Conservation (phyloP, 495 filamentous ascomycete genomes). For the Pseudomonodictys pantanalensis region DNA sequence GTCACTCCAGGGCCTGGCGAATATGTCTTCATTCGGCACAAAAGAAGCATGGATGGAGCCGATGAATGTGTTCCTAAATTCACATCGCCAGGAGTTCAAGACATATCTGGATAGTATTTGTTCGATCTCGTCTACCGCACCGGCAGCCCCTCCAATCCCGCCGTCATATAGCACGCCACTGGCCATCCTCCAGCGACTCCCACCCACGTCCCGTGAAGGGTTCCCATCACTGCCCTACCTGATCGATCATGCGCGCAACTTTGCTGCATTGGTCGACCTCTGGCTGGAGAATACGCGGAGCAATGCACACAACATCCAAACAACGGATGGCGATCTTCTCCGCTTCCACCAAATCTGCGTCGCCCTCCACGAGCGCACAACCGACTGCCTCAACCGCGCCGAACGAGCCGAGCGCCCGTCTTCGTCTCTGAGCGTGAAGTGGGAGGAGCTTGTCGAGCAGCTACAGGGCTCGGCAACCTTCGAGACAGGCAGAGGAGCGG, state of each 20-base stretch:
- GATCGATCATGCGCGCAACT: slow-evolving; percentile 85
- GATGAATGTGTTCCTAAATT: slow-evolving; percentile 77
- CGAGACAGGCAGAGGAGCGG: slow-evolving; percentile 12
- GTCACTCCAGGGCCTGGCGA: slow-evolving; percentile 90
- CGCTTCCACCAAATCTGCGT: slow-evolving; percentile 74
- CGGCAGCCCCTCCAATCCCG: slow-evolving; percentile 54
- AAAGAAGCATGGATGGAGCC: slow-evolving; percentile 99
- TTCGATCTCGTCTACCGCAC: slow-evolving; percentile 63
- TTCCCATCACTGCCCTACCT: slow-evolving; percentile 94
- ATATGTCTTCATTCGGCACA: slow-evolving; percentile 87
- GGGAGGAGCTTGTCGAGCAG: slow-evolving; percentile 73
- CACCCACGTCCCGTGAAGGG: slow-evolving; percentile 80
- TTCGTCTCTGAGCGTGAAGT: slow-evolving; percentile 58
- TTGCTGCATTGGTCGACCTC: slow-evolving; percentile 79
- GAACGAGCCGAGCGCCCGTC: slow-evolving; percentile 69
- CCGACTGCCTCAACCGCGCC: slow-evolving; percentile 65
- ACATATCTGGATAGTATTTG: slow-evolving; percentile 84
- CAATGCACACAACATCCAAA: slow-evolving; percentile 47
- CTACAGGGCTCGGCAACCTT: slow-evolving; percentile 41
- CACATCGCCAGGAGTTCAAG: slow-evolving; percentile 73
- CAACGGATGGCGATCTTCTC: slow-evolving; percentile 60
- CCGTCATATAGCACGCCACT: slow-evolving; percentile 91
- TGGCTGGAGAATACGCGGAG: slow-evolving; percentile 68
- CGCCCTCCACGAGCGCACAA: slow-evolving; percentile 67
- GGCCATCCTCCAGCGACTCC: slow-evolving; percentile 81